These are phyloP conservation scores for Leptodermis oblonga DNA, from an alignment of 257 asterid species.

Conservation along the genomic window DNA sequence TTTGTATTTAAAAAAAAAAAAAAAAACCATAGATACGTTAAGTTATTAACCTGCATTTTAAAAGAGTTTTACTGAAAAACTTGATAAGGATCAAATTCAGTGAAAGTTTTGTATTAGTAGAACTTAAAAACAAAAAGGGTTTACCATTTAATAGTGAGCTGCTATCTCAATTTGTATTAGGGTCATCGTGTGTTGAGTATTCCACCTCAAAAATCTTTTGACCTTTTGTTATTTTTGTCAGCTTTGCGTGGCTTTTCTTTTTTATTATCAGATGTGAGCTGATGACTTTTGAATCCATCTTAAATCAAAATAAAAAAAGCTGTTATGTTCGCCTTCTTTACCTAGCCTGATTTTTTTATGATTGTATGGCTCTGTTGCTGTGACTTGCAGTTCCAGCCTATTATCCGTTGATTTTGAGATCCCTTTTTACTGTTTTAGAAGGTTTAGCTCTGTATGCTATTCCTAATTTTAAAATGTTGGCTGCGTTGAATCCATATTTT, in stretches of 20 bases:
- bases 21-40: too few species aligned
- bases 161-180: constrained; percentile 10
- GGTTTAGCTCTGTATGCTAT: constrained; percentile 95
- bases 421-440: constrained; percentile 98
- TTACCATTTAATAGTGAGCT: constrained; percentile 89
- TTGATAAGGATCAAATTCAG: too few species aligned
- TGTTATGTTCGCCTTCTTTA: neutral
- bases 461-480: constrained; percentile 94
- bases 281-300: neutral
- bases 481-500: constrained; percentile 99
- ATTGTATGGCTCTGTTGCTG: constrained; percentile 22
- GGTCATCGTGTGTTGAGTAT: neutral
- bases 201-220: neutral
- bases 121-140: too few species aligned
- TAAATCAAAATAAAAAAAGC: neutral
- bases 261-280: neutral
- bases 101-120: too few species aligned
- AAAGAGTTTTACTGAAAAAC: too few species aligned
- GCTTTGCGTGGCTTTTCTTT: neutral
- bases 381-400: constrained; percentile 90
- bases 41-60: too few species aligned
- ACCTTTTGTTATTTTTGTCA: neutral
- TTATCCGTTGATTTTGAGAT: constrained; percentile 94
- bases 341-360: constrained; percentile 1
- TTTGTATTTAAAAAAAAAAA: too few species aligned